Evolutionary conservation across 352 stramenopile genomes (phyloP), one percentile per base, ranked within the genome.

Genomic region (Globisporangium takayamanum): DNA sequence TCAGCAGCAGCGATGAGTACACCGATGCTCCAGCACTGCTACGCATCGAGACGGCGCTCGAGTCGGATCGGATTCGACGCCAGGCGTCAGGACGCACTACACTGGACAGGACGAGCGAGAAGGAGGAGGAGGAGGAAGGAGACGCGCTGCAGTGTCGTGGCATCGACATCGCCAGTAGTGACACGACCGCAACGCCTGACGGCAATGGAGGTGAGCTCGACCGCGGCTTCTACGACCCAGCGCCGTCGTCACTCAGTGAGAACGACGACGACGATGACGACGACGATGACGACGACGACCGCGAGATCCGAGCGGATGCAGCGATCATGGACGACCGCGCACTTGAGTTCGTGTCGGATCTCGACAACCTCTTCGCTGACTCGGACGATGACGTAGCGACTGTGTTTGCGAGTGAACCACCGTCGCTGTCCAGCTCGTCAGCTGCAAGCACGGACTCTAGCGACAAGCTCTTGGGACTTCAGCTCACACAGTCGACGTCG

Each of bases 281-380:
- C 44, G 45, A 60, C 12, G 55, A 60, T 18, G 25, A 51, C 46
- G 12, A 49, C 44, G 45, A 60, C 12, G 55, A 60, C 33, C 33
- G 37, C 20, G 55, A 22, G n/a, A 57, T 57, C 48, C 50, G 49
- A 22, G 57, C 50, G 4, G 57, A 62, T 18, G 49, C 57, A 20
- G 50, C 57, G 22, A 62, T 46, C 48, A 53, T 57, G 18, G 25
- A 41, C 33, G 30, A 52, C 10, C 57, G 39, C 11, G 28, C n/a
- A 1, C 25, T 44, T 26, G 57, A n/a, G 15, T 5, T 62, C 1
- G 20, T 22, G 14, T 5, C 56, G 16, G 20, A 36, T 5, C 25
- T 54, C 5, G 28, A 37, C 3, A 49, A 26, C 10, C 18, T 16
- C 14, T 25, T 50, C 16, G 37, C 7, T 1, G 49, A 56, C 39